A percentile compares a stretch with the other conserved stretches of the same genome.
phyloP scores from a whole-genome alignment of 75 land plant genomes.

The Sequoiadendron giganteum region DNA sequence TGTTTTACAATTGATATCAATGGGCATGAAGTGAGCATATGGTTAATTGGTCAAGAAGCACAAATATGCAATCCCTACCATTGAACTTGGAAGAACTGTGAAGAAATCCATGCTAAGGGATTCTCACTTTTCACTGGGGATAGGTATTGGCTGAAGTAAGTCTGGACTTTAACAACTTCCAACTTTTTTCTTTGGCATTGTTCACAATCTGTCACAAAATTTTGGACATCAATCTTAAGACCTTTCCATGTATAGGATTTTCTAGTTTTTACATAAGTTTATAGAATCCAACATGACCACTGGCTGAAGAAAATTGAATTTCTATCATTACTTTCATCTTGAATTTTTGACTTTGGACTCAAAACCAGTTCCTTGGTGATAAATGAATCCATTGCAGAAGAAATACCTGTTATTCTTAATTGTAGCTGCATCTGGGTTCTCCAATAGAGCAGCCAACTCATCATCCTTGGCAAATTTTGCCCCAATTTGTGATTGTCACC shows the following conservation, averaged over 20 bases:
- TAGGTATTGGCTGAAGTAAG: not conserved
- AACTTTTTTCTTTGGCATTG: not conserved
- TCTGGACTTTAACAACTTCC: not conserved
- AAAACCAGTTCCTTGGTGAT: not conserved
- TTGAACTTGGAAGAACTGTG: not conserved
- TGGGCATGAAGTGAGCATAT: not conserved
- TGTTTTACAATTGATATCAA: not conserved
- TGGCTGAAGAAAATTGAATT: not conserved
- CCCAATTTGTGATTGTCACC: not conserved
- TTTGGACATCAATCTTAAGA: not conserved
- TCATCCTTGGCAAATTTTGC: too few species aligned
- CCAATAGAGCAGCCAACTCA: too few species aligned
- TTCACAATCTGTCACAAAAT: not conserved
- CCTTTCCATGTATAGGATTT: not conserved
- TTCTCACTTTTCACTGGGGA: not conserved
- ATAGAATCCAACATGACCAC: not conserved
- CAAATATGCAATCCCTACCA: not conserved
- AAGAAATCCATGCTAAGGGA: not conserved
- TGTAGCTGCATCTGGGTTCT: too few species aligned
- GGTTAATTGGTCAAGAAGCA: conserved; percentile 2
- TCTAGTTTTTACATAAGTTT: not conserved
- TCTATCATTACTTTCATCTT: not conserved
- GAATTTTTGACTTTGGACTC: not conserved
- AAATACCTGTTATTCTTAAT: too few species aligned
- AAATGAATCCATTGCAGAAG: too few species aligned